These are phyloP conservation scores for Colletotrichum higginsianum DNA, from an alignment of 2,329 filamentous ascomycete species.

Conservation along the genomic window DNA sequence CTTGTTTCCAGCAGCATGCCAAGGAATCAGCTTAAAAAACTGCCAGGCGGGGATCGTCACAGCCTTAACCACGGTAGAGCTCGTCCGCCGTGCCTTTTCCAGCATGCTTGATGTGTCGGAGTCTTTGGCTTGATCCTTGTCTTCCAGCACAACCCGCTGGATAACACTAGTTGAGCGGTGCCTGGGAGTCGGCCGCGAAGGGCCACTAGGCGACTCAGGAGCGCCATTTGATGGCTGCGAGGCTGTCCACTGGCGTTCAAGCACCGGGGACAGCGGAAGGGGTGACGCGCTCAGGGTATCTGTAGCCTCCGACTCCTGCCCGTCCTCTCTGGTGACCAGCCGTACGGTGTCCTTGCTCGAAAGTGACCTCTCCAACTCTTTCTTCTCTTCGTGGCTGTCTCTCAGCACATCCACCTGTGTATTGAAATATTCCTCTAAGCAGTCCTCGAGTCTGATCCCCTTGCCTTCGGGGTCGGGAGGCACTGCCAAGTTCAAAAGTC, in stretches of 20 bases:
- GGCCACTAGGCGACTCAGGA: constrained; percentile 47
- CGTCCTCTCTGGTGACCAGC: constrained; percentile 52
- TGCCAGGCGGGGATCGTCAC: constrained; percentile 98
- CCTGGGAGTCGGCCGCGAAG: constrained; percentile 54
- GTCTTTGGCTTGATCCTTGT: constrained; percentile 61
- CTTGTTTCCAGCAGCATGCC: constrained; percentile 78
- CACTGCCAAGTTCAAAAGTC: constrained; percentile 92
- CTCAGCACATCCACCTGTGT: constrained; percentile 90
- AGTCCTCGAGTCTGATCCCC: constrained; percentile 87
- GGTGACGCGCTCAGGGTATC: constrained; percentile 54
- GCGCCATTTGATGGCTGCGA: constrained; percentile 26
- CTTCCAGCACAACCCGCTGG: constrained; percentile 70
- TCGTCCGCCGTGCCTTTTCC: constrained; percentile 61
- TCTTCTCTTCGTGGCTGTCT: constrained; percentile 73
- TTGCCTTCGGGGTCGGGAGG: constrained; percentile 80
- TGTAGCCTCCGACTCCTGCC: constrained; percentile 46
- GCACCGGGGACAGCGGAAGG: constrained; percentile 48
- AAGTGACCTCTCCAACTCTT: constrained; percentile 50
- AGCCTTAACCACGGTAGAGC: constrained; percentile 76
- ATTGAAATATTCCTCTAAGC: constrained; percentile 95
- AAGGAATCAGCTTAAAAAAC: constrained; percentile 94
- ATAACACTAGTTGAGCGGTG: constrained; percentile 73
- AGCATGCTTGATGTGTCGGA: constrained; percentile 59
- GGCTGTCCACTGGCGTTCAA: constrained; percentile 40
- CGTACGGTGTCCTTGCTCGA: constrained; percentile 52